Evolutionary conservation across 2,329 filamentous ascomycete species (phyloP).

Genomic region (Xylariomycetidae sp.): DNA sequence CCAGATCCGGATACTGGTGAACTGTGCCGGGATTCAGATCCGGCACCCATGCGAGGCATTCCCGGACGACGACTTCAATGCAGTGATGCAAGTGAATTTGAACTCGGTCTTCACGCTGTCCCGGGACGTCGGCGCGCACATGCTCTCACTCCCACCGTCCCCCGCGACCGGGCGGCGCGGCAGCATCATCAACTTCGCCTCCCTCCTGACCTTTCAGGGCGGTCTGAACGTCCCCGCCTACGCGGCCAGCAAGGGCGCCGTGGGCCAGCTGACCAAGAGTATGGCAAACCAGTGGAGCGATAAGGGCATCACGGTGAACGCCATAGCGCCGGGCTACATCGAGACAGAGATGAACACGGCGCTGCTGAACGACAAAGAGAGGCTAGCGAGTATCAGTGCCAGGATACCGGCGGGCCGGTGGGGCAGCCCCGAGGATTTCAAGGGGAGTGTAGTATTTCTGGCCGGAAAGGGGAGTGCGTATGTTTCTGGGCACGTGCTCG

Average conservation of each 20-base stretch:
- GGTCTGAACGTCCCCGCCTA: constrained; percentile 87
- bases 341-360: constrained; percentile 93
- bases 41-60: constrained; percentile 73
- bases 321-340: constrained; percentile 85
- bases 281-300: constrained; percentile 81
- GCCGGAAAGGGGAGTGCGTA: constrained; percentile 74
- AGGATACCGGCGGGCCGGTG: constrained; percentile 81
- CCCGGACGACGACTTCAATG: constrained; percentile 71
- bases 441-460: constrained; percentile 74
- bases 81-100: constrained; percentile 84
- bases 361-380: constrained; percentile 65
- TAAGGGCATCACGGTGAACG: constrained; percentile 80
- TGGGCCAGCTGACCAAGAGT: constrained; percentile 80
- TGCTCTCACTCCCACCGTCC: constrained; percentile 55
- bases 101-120: constrained; percentile 74
- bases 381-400: constrained; percentile 69
- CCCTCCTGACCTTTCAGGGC: constrained; percentile 78
- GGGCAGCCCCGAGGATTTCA: constrained; percentile 83
- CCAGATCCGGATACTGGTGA: constrained; percentile 72
- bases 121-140: constrained; percentile 74
- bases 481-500: constrained; percentile 75
- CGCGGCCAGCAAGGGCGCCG: constrained; percentile 78
- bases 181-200: constrained; percentile 79
- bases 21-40: constrained; percentile 82
- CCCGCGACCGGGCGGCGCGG: constrained; percentile 53